phyloP scores from a whole-genome alignment of 2,329 filamentous ascomycete species.

The Nemania sp. region DNA sequence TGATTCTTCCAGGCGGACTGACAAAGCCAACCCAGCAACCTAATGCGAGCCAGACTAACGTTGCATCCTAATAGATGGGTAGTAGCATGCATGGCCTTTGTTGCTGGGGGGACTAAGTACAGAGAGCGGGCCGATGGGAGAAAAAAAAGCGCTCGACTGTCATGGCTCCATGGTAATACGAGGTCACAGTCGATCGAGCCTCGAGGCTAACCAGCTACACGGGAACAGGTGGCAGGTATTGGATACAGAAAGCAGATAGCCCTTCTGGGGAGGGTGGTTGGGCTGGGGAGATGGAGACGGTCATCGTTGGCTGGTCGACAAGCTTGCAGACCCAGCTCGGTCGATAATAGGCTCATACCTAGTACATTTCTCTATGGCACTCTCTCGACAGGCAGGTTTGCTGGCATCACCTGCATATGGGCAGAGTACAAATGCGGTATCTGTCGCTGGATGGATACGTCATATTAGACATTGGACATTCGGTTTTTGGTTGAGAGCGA shows the following conservation, averaged over 20 bases:
- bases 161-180: constrained; percentile 30
- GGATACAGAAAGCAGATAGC: not conserved
- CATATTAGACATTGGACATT: constrained; percentile 32
- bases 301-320: constrained; percentile 21
- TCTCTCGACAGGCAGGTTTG: not conserved
- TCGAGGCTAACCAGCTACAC: not conserved
- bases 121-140: constrained; percentile 22
- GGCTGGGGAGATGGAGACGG: constrained; percentile 17
- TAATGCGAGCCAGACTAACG: constrained; percentile 10
- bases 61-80: constrained; percentile 10
- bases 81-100: constrained; percentile 4
- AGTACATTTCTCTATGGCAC: too few relatives aligned
- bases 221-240: not conserved
- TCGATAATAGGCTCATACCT: too few relatives aligned
- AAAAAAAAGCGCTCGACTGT: constrained; percentile 19
- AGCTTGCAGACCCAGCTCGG: not conserved
- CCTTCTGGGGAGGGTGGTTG: too few relatives aligned
- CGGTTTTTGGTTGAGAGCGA: constrained; percentile 16
- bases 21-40: constrained; percentile 13
- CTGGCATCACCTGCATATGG: not conserved
- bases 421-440: constrained; percentile 1
- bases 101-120: constrained; percentile 1
- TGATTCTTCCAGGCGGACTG: constrained; percentile 12
- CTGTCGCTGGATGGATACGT: constrained; percentile 27
- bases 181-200: constrained; percentile 30